Percentiles rank a stretch among this genome's conserved stretches.
Evolutionary conservation across 2,329 filamentous ascomycete genomes (phyloP).

Genomic region (Verticillium albo-atrum): DNA sequence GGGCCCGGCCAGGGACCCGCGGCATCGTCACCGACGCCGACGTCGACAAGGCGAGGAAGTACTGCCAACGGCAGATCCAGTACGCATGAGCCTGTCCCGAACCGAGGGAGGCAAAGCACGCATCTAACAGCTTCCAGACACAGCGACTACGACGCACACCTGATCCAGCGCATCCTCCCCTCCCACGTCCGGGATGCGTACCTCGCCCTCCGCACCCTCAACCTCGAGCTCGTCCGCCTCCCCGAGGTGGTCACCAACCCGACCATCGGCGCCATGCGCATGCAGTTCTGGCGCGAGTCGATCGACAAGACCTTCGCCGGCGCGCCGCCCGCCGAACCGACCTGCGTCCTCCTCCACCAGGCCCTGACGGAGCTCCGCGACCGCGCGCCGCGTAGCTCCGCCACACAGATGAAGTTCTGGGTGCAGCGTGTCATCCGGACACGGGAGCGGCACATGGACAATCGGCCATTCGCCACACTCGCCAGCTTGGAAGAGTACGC

Average conservation of each 20-base stretch:
- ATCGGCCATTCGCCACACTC: constrained; percentile 73
- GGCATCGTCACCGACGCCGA: constrained; percentile 45
- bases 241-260: constrained; percentile 85
- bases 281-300: constrained; percentile 93
- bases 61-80: constrained; percentile 51
- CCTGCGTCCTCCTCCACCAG: constrained; percentile 76
- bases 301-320: constrained; percentile 74
- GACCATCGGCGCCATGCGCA: constrained; percentile 81
- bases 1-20: constrained; percentile 2
- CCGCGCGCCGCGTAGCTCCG: constrained; percentile 21
- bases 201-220: constrained; percentile 85
- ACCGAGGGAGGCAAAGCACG: too few species aligned
- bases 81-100: too few species aligned
- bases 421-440: constrained; percentile 73
- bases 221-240: constrained; percentile 85
- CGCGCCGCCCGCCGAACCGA: constrained; percentile 81
- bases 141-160: constrained; percentile 84
- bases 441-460: constrained; percentile 77
- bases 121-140: constrained; percentile 48
- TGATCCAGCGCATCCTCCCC: constrained; percentile 82
- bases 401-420: constrained; percentile 64
- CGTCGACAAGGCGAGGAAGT: constrained; percentile 46
- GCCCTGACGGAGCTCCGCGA: constrained; percentile 59
- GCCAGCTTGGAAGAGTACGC: constrained; percentile 79
- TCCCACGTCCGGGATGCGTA: constrained; percentile 73